Base-by-base conservation (phyloP, 2,329 filamentous ascomycete species). In the Verticillium longisporum region DNA sequence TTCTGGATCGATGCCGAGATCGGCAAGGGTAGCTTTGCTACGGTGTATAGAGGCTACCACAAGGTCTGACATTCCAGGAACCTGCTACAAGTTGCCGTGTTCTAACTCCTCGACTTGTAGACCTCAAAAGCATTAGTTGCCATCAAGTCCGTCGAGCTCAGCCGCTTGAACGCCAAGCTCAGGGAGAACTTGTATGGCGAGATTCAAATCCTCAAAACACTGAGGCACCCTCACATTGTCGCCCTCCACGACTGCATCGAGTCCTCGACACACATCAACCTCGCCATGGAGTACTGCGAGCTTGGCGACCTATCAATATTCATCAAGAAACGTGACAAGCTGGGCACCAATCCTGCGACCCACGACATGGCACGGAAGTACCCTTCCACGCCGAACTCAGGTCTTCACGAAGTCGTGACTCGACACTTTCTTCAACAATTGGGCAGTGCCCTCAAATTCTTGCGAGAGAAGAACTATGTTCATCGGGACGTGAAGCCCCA, bases 201-300 rank as follows among this genome's bases (percentile, higher is more conserved):
- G 79, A 98, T 99, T 73, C 85, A 94, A 68, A 99, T 99, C 66
- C 87, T 99, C 71, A 95, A 95, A 76, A 91, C 87, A 65, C 84
- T 99, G 33, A 90, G 95, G 62, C 95, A 99, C 75, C 95, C 95
- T 33, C 95, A 99, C 72, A 97, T 99, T 68, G 95, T 98, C 67
- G 91, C 92, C 68, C 88, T 99, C 56, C 93, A 97, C 79, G 92
- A 97, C 76, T 97, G 93, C 78, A 84, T 94, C 74, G 93, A 98
- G 74, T 89, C 91, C 0, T 80, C 86, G 3, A 88, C 88, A 26
- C 91, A 96, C 71, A 97, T 98, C 77, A 95, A 99, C 76, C 84
- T 99, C 62, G 88, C 98, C 65, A 99, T 98, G 94, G 95, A 99
- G 78, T 98, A 96, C 77, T 98, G 95, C 77, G 92, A 96, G 72